A percentile compares a stretch with the other conserved stretches of the same genome.
These are phyloP conservation scores for Fusarium euwallaceae DNA, from an alignment of 2,329 filamentous ascomycete species.

Conservation along the genomic window DNA sequence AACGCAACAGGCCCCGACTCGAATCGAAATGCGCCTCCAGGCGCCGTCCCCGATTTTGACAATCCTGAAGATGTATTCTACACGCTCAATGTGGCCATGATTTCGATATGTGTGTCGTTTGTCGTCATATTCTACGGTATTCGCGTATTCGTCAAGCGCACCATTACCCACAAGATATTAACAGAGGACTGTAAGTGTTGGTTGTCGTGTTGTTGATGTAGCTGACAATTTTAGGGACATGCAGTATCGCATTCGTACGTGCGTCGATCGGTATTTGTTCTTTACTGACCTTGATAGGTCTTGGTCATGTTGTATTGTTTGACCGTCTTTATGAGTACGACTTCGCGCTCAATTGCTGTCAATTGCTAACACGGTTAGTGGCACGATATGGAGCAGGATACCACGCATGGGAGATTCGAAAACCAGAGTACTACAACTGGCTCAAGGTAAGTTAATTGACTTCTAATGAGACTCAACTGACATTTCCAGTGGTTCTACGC, in stretches of 20 bases:
- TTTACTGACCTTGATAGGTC: constrained; percentile 22
- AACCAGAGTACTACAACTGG: constrained; percentile 35
- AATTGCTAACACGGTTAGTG: constrained; percentile 14
- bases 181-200: constrained; percentile 36
- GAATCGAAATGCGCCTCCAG: constrained; percentile 38
- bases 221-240: constrained; percentile 33
- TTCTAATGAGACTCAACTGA: not conserved
- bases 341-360: not conserved
- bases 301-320: constrained; percentile 17
- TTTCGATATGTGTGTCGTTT: constrained; percentile 26
- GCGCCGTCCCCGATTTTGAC: constrained; percentile 33
- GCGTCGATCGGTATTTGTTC: not conserved
- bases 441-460: constrained; percentile 13
- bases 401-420: constrained; percentile 38
- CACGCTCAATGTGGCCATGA: constrained; percentile 33
- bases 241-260: constrained; percentile 36
- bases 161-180: constrained; percentile 26
- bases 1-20: constrained; percentile 43
- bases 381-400: constrained; percentile 36
- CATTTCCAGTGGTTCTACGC: constrained; percentile 37
- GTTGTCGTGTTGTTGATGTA: not conserved
- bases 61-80: constrained; percentile 37
- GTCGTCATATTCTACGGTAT: constrained; percentile 23
- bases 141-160: constrained; percentile 32
- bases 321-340: constrained; percentile 36